These are phyloP conservation scores for Myriosclerotinia duriaeana DNA, from an alignment of 2,329 filamentous ascomycete genomes.

Conservation along the genomic window DNA sequence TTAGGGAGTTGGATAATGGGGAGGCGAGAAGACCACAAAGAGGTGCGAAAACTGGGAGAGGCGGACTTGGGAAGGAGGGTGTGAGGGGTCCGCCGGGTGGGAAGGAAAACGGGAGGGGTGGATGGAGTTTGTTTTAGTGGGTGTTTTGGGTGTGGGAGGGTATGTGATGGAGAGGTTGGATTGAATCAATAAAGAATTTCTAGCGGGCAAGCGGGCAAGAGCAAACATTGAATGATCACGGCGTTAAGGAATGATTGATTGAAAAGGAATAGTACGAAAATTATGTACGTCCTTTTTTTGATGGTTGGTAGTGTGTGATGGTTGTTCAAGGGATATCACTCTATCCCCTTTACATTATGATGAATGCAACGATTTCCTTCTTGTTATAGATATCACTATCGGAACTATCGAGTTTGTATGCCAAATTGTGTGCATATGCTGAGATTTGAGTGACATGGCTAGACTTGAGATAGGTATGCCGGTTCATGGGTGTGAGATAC, in stretches of 20 bases:
- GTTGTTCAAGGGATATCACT: conserved; percentile 5
- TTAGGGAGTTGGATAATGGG: conserved; percentile 63
- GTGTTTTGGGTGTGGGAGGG: not conserved
- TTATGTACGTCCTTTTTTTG: conserved; percentile 4
- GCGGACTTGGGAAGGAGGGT: conserved; percentile 16
- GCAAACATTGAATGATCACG: not conserved
- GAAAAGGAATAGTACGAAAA: conserved; percentile 17
- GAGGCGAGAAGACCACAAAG: conserved; percentile 37
- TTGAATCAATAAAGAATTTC: conserved; percentile 4
- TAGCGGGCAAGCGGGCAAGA: conserved; percentile 8
- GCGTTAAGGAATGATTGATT: conserved; percentile 12
- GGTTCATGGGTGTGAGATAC: not conserved
- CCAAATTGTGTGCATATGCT: not conserved
- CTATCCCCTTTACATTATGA: conserved; percentile 10
- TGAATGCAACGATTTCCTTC: conserved; percentile 19
- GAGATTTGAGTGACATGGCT: not conserved
- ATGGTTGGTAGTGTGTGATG: not conserved
- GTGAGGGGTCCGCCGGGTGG: not conserved
- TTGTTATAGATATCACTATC: not conserved
- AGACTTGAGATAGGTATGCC: not conserved
- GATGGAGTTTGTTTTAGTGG: conserved; percentile 23
- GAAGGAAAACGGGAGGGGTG: conserved; percentile 16
- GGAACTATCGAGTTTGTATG: not conserved
- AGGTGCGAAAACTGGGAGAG: conserved; percentile 24
- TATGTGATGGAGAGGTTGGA: not conserved